phyloP scores from a whole-genome alignment of 371 early-diverging fungal species.

The Phascolomyces articulosus region DNA sequence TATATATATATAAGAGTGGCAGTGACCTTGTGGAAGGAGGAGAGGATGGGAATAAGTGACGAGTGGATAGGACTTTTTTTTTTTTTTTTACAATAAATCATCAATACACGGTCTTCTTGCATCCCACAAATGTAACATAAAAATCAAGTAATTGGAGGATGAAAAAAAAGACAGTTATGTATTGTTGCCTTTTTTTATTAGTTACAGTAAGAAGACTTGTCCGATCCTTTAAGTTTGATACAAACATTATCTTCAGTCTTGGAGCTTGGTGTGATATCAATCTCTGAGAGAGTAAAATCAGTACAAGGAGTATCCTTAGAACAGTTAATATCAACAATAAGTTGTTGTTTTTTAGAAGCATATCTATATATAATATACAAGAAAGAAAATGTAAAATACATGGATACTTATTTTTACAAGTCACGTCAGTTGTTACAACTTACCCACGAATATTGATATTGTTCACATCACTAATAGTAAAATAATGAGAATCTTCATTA shows the following conservation, averaged over 20 bases:
- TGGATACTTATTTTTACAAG: too few relatives aligned
- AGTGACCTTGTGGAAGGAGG: too few relatives aligned
- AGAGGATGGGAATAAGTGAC: too few relatives aligned
- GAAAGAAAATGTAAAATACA: neutral
- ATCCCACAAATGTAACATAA: too few relatives aligned
- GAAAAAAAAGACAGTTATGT: too few relatives aligned
- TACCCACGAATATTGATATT: constrained; percentile 25
- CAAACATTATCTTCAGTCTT: constrained; percentile 28
- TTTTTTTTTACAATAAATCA: too few relatives aligned
- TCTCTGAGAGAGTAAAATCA: constrained; percentile 18
- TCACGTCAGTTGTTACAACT: too few relatives aligned
- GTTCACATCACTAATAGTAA: constrained; percentile 27
- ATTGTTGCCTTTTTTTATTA: too few relatives aligned
- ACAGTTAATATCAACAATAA: constrained; percentile 28
- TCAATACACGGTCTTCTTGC: too few relatives aligned
- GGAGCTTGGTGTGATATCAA: constrained; percentile 14
- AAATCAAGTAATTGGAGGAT: too few relatives aligned
- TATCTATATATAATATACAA: neutral
- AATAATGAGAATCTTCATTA: constrained; percentile 19
- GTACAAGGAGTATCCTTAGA: constrained; percentile 31
- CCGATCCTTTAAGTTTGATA: constrained; percentile 23
- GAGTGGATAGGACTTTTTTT: too few relatives aligned
- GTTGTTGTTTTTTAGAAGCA: constrained; percentile 12
- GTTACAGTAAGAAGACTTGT: constrained; percentile 22
- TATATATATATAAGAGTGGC: too few relatives aligned